Base-by-base conservation (phyloP, 2,329 filamentous ascomycete genomes). In the Geosmithia flava region DNA sequence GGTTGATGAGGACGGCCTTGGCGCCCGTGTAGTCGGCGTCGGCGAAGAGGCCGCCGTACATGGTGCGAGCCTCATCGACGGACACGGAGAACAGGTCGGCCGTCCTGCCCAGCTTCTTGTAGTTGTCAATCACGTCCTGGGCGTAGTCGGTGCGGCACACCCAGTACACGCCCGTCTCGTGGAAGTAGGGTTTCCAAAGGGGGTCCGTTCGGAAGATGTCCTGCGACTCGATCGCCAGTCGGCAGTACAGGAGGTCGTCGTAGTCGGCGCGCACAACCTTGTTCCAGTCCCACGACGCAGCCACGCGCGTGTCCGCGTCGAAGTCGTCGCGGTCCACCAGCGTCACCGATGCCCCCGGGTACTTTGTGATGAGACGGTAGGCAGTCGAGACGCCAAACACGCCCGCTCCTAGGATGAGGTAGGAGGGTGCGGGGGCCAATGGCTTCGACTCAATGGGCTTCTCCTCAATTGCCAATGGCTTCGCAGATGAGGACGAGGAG, bases 281-380 rank as follows among this genome's bases (percentile, higher is more conserved):
- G 67, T 84, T 86, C 74, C 81, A 80, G 64, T 87, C 83, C 68
- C 78, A 83, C 0, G 83, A 85, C 0, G 83, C 83, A 30, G 80
- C 81, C 20, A 71, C 65, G 3, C 67, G 65, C 47, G 58, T 62
- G 0, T 68, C 63, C 1, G 72, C 72, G 20, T 76, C 71, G 44
- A 64, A 70, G 2, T 70, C 65, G 50, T 74, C 68, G 15, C 76
- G 72, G 62, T 84, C 80, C 23, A 84, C 64, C 2, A 84, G 60
- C 1, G 71, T 78, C 47, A 83, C 66, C 2, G 63, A 64, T 1
- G 72, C 71, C 33, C 68, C 56, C 17, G 73, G 68, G 54, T 75
- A 69, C 49, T 66, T 67, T 48, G 68, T 66, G 50, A 75, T 72
- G 42, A 83, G 70, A 51, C 83, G 72, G 50, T 80, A 77, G n/a